Percentiles rank a stretch among this genome's conserved stretches.
Conservation (phyloP, 257 asterid genomes). For the Parsonsia alboflavescens region DNA sequence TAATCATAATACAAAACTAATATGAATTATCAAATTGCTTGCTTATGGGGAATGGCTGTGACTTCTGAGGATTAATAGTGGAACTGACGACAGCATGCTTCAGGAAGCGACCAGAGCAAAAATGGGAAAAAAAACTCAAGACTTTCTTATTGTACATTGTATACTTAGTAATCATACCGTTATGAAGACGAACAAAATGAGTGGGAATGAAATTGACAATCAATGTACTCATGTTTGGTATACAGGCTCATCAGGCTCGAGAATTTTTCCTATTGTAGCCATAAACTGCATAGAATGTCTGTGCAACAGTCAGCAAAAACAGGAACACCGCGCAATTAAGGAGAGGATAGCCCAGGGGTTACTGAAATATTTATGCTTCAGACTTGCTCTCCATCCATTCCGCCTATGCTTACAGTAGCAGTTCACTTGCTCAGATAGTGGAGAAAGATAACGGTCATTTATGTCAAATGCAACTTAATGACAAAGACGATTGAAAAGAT, state of each 20-base stretch:
- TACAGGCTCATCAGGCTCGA: not conserved
- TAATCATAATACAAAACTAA: not conserved
- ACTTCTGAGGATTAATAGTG: not conserved
- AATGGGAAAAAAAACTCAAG: not conserved
- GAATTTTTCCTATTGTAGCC: constrained; percentile 43
- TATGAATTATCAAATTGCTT: not conserved
- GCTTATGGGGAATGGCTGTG: not conserved
- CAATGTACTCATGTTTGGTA: not conserved
- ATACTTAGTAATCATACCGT: not conserved
- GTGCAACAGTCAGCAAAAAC: constrained; percentile 53
- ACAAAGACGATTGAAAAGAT: constrained; percentile 66
- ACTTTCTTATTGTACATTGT: constrained; percentile 1
- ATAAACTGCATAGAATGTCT: constrained; percentile 63
- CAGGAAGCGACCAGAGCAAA: not conserved
- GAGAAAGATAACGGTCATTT: constrained; percentile 66
- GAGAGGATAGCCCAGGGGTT: constrained; percentile 82
- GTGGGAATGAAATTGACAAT: not conserved
- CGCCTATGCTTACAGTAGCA: constrained; percentile 62
- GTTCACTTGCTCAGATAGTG: constrained; percentile 63
- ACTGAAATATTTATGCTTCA: constrained; percentile 59
- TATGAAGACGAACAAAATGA: not conserved
- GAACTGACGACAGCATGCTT: not conserved
- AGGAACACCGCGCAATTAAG: constrained; percentile 62
- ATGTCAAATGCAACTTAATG: constrained; percentile 77
- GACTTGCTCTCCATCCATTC: constrained; percentile 90